A percentile compares a stretch with the other conserved stretches of the same genome.
These are phyloP conservation scores for Nakazawaea anatomiae DNA, from an alignment of 805 yeast genomes.

Conservation along the genomic window DNA sequence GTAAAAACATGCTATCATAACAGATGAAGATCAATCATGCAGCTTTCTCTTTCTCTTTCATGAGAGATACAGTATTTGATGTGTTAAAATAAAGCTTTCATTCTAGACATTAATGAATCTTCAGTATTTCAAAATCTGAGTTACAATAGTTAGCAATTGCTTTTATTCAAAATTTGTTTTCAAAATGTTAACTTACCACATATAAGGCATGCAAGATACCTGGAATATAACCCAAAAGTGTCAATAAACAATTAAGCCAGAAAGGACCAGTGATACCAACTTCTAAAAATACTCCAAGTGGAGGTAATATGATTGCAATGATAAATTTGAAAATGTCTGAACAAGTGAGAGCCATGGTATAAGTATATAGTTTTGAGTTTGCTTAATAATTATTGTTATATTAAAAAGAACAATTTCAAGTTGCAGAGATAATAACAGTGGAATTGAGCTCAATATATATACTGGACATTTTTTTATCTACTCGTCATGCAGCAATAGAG, in stretches of 20 bases:
- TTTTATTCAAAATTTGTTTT: too few relatives aligned
- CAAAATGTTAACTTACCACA: conserved; percentile 19
- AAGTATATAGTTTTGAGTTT: neutral
- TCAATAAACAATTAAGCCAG: conserved; percentile 56
- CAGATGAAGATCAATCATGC: neutral
- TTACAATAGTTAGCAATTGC: too few relatives aligned
- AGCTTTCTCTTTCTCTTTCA: neutral
- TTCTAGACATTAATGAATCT: neutral
- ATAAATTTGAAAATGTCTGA: conserved; percentile 43
- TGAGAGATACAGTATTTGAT: neutral
- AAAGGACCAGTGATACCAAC: conserved; percentile 34
- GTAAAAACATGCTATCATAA: too few relatives aligned
- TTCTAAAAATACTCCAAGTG: conserved; percentile 52
- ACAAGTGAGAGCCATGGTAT: conserved; percentile 39
- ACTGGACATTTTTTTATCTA: too few relatives aligned
- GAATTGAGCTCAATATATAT: too few relatives aligned
- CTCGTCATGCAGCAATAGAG: too few relatives aligned
- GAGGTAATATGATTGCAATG: conserved; percentile 46
- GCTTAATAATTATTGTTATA: too few relatives aligned
- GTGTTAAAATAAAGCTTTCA: neutral
- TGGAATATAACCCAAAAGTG: conserved; percentile 71
- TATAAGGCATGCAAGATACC: conserved; percentile 65
- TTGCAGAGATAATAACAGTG: too few relatives aligned
- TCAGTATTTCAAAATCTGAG: conserved; percentile 4
- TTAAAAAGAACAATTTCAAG: too few relatives aligned